Evolutionary conservation across 345 rosid species (phyloP).

Genomic region (Schrenkiella parvula): DNA sequence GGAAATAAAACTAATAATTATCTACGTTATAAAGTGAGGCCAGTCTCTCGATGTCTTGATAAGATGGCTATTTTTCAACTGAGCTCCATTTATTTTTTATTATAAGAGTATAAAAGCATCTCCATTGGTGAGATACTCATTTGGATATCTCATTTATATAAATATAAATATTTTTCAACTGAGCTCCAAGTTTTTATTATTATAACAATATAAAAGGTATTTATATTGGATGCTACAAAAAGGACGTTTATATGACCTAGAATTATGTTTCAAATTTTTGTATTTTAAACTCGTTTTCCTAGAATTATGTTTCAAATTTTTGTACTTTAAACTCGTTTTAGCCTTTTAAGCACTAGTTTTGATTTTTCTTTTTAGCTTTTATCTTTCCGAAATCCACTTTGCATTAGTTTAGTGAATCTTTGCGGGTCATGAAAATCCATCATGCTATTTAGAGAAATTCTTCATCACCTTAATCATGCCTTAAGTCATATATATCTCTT

Average conservation of each 20-base stretch:
- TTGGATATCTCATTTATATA: no score
- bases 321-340: neutral
- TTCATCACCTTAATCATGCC: neutral
- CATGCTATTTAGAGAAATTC: neutral
- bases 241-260: neutral
- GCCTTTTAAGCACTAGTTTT: neutral
- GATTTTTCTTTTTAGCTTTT: neutral
- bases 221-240: neutral
- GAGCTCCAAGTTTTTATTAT: no score
- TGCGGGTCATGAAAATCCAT: neutral
- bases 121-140: no score
- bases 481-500: neutral
- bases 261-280: neutral
- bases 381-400: neutral
- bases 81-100: neutral
- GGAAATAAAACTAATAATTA: neutral
- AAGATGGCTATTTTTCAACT: neutral
- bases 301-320: no score
- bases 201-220: neutral
- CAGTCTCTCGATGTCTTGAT: neutral
- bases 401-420: neutral
- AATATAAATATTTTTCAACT: neutral
- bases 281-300: no score
- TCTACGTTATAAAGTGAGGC: neutral
- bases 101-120: no score